Evolutionary conservation across 768 basidiomycete genomes (phyloP).

Genomic region (Tricholoma sp.): DNA sequence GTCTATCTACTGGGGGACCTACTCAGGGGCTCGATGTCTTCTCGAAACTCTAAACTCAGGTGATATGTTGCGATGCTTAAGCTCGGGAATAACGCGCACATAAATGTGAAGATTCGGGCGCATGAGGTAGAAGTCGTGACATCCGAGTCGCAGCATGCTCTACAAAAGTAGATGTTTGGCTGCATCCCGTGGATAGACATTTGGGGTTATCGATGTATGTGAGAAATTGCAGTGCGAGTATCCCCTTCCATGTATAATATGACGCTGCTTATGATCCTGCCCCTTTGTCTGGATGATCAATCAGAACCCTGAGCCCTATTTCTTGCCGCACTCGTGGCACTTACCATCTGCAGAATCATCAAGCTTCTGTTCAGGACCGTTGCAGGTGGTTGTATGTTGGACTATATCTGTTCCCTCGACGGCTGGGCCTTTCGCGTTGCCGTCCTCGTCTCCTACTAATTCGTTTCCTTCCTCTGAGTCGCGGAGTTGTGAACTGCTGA

Average conservation of each 20-base stretch:
- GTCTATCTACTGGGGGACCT: no score
- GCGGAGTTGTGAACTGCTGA: not conserved
- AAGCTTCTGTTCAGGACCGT: not conserved
- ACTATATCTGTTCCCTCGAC: not conserved
- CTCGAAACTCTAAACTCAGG: not conserved
- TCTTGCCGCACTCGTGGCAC: not conserved
- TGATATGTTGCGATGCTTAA: not conserved
- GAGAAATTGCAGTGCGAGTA: not conserved
- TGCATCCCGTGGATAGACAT: not conserved
- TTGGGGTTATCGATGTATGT: not conserved
- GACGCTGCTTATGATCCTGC: not conserved
- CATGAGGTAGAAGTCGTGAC: not conserved
- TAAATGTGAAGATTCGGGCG: not conserved
- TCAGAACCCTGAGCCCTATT: not conserved
- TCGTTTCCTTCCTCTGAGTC: not conserved
- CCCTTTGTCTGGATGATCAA: not conserved
- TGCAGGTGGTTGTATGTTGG: not conserved
- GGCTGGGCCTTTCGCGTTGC: not conserved
- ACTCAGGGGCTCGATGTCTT: not conserved
- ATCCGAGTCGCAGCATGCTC: not conserved
- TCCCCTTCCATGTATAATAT: not conserved
- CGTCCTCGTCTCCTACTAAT: not conserved
- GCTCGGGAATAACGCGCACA: not conserved
- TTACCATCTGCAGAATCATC: not conserved
- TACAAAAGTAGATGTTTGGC: not conserved